Evolutionary conservation across 1,139 yeast species (phyloP).

Genomic region (Fermentozyma sake): DNA sequence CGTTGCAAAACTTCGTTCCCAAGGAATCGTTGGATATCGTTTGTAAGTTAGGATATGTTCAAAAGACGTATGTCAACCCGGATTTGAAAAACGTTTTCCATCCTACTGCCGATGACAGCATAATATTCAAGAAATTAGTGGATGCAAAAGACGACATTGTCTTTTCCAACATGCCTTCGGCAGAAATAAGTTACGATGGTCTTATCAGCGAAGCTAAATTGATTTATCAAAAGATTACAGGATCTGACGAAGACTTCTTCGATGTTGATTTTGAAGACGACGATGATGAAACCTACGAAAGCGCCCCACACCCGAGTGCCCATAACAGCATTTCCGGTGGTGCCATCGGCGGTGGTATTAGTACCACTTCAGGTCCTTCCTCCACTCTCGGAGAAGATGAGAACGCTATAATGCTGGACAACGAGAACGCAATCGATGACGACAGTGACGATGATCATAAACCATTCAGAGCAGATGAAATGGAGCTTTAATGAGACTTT

Average conservation of each 20-base stretch:
- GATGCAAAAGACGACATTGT: constrained; percentile 38
- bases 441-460: constrained; percentile 41
- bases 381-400: constrained; percentile 8
- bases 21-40: constrained; percentile 72
- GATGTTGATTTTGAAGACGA: constrained; percentile 96
- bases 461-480: constrained; percentile 64
- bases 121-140: constrained; percentile 25
- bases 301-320: constrained; percentile 4
- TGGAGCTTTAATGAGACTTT: constrained; percentile 63
- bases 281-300: constrained; percentile 46
- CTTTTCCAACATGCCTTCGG: constrained; percentile 70
- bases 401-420: constrained; percentile 16
- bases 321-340: constrained; percentile 7
- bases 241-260: constrained; percentile 91
- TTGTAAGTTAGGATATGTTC: constrained; percentile 78
- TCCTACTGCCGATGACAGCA: constrained; percentile 27
- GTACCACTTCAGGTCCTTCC: constrained; percentile 2
- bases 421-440: constrained; percentile 40
- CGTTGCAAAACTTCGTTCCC: constrained; percentile 80
- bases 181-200: constrained; percentile 89
- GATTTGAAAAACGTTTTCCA: constrained; percentile 38
- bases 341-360: constrained; percentile 6
- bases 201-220: constrained; percentile 76
- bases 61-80: constrained; percentile 51
- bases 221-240: constrained; percentile 73